Base-by-base conservation (phyloP, 129 eudicot genomes). In the Lactuca saligna region DNA sequence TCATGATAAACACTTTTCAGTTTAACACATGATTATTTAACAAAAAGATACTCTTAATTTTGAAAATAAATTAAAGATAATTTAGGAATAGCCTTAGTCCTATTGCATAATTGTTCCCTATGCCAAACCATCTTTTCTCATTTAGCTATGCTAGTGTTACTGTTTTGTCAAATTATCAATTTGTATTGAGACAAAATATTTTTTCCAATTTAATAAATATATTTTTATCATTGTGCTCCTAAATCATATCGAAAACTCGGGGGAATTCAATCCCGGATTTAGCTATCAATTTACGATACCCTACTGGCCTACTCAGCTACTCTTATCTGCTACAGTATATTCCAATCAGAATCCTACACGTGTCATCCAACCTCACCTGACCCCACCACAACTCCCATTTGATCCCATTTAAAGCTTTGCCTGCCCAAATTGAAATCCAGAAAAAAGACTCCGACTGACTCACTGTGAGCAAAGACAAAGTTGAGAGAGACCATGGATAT, bases 401-500 rank as follows among this genome's bases (percentile, higher is more conserved):
- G n/a, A 53, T 49, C 33, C 49, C 15, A 72, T 62, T 3, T 62
- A 72, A 72, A 14, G 54, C 57, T 16, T 62, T 39, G 9, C 5
- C 34, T 54, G 51, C 48, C 32, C 57, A 33, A 12, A 63, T 5
- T 15, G 44, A 38, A 57, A 51, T 9, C 54, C 33, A n/a, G 9
- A 15, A 46, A 46, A 4, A 48, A 46, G 44, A 46, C 72, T 34
- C 72, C 10, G 6, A 1, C 20, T 32, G 46, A 58, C 20, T 31
- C 38, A 29, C 32, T 29, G 64, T 39, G 73, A 16, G 72, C 1
- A 38, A 37, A 59, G 48, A 3, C 37, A 17, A 59, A 13, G 16
- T 3, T 34, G 46, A 59, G 37, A 70, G 11, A 15, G 13, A 25
- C 29, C 8, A 64, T 87, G 82, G 89, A 85, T 71, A 75, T 91